These are phyloP conservation scores for Kodamaea sp. DNA, from an alignment of 1,139 yeast genomes.

Conservation along the genomic window DNA sequence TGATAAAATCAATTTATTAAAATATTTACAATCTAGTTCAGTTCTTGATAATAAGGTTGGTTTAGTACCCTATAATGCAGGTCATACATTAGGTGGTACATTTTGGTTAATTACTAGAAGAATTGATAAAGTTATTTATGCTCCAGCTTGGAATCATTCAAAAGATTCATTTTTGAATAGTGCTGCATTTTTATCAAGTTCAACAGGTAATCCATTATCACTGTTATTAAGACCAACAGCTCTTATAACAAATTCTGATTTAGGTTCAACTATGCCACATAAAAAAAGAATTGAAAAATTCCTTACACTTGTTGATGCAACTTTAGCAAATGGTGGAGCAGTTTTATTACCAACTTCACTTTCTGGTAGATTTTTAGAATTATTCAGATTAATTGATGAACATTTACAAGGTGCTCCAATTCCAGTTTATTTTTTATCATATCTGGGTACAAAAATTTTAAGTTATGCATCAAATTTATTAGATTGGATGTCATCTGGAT, in stretches of 20 bases:
- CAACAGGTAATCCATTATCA: conserved; percentile 53
- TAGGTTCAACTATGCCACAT: conserved; percentile 66
- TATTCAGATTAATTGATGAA: conserved; percentile 66
- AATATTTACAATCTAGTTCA: conserved; percentile 74
- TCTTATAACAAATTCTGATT: conserved; percentile 70
- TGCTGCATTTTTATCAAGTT: conserved; percentile 59
- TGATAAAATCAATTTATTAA: conserved; percentile 63
- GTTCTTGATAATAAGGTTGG: conserved; percentile 58
- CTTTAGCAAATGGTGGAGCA: conserved; percentile 68
- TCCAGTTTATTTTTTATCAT: conserved; percentile 73
- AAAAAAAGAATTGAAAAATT: conserved; percentile 64
- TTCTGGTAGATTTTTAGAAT: conserved; percentile 80
- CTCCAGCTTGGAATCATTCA: conserved; percentile 95
- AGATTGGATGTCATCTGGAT: conserved; percentile 90
- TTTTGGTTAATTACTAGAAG: conserved; percentile 76
- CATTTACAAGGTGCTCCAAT: conserved; percentile 53
- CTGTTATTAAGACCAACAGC: conserved; percentile 78
- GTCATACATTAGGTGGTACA: conserved; percentile 91
- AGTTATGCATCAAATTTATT: conserved; percentile 83
- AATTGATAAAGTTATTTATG: conserved; percentile 77
- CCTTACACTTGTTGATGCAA: conserved; percentile 58
- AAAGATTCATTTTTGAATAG: conserved; percentile 79
- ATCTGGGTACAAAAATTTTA: conserved; percentile 75
- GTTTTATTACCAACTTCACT: conserved; percentile 79
- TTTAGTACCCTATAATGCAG: conserved; percentile 84